Evolutionary conservation across 2,329 filamentous ascomycete species (phyloP).

Genomic region (Westerdykella aurantiaca): DNA sequence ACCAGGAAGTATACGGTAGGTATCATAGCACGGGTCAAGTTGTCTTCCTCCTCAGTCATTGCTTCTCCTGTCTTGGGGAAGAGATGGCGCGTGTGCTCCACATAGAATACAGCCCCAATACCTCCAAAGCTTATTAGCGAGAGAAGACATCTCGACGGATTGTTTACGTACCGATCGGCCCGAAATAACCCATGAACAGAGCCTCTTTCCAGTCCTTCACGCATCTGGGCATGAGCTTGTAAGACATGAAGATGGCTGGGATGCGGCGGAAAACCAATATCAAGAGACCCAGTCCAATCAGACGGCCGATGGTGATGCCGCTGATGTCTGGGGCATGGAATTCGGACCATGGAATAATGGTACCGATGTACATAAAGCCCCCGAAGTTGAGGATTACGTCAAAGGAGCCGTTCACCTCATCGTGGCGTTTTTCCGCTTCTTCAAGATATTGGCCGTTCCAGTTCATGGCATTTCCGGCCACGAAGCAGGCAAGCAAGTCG

Average conservation of each 20-base stretch:
- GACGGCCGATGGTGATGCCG: constrained; percentile 48
- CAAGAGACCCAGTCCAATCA: constrained; percentile 49
- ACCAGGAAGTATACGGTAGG: constrained; percentile 47
- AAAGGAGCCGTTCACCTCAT: constrained; percentile 55
- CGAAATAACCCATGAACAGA: constrained; percentile 56
- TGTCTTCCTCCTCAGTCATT: constrained; percentile 37
- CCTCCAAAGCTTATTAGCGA: constrained; percentile 19
- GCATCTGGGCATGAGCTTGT: constrained; percentile 51
- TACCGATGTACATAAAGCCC: constrained; percentile 56
- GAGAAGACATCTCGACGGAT: constrained; percentile 10
- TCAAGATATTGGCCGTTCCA: constrained; percentile 57
- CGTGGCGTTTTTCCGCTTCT: constrained; percentile 52
- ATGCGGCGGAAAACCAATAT: constrained; percentile 53
- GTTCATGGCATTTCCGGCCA: constrained; percentile 55
- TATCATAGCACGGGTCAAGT: constrained; percentile 37
- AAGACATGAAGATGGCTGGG: constrained; percentile 50
- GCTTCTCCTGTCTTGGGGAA: constrained; percentile 40
- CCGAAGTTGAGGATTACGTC: constrained; percentile 57
- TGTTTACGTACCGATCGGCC: constrained; percentile 32
- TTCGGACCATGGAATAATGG: constrained; percentile 51
- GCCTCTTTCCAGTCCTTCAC: constrained; percentile 53
- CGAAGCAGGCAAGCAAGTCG: constrained; percentile 57
- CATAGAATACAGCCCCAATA: constrained; percentile 43
- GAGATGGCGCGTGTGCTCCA: constrained; percentile 42
- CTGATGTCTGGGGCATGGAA: constrained; percentile 50